phyloP scores from a whole-genome alignment of 225 moss, liverwort and hornwort species.

The Bryoerythrophyllum caledonicum region DNA sequence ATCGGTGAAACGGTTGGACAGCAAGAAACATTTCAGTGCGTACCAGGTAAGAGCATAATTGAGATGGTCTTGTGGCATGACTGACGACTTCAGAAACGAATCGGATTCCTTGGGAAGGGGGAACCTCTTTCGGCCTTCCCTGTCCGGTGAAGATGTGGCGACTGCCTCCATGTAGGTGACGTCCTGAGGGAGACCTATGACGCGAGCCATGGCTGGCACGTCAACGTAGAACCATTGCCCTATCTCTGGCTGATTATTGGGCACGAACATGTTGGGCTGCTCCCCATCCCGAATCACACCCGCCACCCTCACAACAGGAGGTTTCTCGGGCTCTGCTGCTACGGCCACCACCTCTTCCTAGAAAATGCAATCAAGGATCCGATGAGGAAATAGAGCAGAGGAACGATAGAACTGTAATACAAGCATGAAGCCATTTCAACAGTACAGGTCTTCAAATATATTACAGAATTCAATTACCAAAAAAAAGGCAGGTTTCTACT shows the following conservation, averaged over 20 bases:
- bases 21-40: neutral
- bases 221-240: slow-evolving; percentile 97
- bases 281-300: slow-evolving; percentile 93
- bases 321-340: slow-evolving; percentile 21
- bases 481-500: too few relatives aligned
- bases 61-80: slow-evolving; percentile 96
- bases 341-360: slow-evolving; percentile 34
- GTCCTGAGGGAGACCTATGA: slow-evolving; percentile 58
- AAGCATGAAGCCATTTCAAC: neutral
- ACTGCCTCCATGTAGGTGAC: slow-evolving; percentile 77
- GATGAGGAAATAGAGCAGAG: neutral
- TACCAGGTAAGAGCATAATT: slow-evolving; percentile 99
- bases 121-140: slow-evolving; percentile 46
- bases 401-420: neutral
- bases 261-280: slow-evolving; percentile 95
- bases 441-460: too few relatives aligned
- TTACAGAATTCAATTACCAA: too few relatives aligned
- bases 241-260: slow-evolving; percentile 73
- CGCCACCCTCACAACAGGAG: slow-evolving; percentile 41
- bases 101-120: slow-evolving; percentile 83
- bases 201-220: slow-evolving; percentile 79
- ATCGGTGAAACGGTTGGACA: neutral
- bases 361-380: neutral
- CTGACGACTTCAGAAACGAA: slow-evolving; percentile 75
- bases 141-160: slow-evolving; percentile 45